Conservation (phyloP, 1,139 yeast genomes). For the Meyerozyma sp. region DNA sequence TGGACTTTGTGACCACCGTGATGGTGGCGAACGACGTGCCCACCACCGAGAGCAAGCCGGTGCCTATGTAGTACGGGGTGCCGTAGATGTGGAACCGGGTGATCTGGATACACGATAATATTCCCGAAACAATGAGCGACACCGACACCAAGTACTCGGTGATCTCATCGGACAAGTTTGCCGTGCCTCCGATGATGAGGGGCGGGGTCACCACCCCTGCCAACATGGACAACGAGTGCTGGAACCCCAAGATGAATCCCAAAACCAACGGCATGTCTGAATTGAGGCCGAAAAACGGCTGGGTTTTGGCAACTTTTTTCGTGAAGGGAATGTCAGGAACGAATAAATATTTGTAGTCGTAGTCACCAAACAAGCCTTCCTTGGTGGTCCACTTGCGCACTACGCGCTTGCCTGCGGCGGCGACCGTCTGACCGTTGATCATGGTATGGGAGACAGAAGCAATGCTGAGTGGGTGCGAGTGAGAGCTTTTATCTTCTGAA, state of each 20-base stretch:
- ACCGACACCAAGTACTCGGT: conserved; percentile 74
- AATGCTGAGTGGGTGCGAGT: not conserved
- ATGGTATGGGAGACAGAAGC: conserved; percentile 1
- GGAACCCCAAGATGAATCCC: conserved; percentile 75
- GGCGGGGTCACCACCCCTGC: conserved; percentile 93
- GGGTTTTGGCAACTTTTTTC: conserved; percentile 43
- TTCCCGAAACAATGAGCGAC: conserved; percentile 70
- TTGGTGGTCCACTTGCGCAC: conserved; percentile 54
- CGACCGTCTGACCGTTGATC: conserved; percentile 8
- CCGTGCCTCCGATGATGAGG: conserved; percentile 55
- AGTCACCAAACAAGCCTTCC: conserved; percentile 78
- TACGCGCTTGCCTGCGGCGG: conserved; percentile 17
- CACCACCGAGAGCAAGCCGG: conserved; percentile 82
- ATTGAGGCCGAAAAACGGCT: conserved; percentile 78
- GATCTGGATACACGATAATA: conserved; percentile 71
- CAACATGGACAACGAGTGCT: conserved; percentile 83
- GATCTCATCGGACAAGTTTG: conserved; percentile 45
- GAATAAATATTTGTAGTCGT: conserved; percentile 73
- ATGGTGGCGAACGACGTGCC: conserved; percentile 90
- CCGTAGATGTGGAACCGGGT: conserved; percentile 70
- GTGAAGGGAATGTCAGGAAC: conserved; percentile 72
- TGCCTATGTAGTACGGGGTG: conserved; percentile 75
- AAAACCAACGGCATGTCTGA: conserved; percentile 73
- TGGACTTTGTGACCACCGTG: conserved; percentile 66
- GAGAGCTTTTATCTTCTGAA: not conserved